Conservation (phyloP, 805 yeast species). For the Wickerhamiella azymoides region DNA sequence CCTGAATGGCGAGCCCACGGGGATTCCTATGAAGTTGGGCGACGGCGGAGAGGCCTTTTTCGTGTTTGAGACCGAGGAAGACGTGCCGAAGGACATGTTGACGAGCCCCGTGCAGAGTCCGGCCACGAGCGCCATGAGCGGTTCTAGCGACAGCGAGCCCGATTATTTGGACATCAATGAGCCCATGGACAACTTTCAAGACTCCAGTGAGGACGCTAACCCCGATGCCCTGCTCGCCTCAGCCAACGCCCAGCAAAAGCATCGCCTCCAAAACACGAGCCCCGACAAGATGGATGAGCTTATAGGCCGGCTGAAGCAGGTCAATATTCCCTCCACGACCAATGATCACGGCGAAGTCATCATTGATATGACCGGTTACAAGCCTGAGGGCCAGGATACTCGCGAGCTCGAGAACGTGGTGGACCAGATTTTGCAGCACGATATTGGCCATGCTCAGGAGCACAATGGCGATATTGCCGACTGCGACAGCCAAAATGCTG, state of each 20-base stretch:
- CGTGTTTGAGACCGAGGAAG: conserved; percentile 70
- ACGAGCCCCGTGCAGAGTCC: conserved; percentile 85
- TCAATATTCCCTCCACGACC: conserved; percentile 75
- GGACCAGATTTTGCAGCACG: conserved; percentile 60
- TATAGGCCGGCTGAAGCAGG: conserved; percentile 25
- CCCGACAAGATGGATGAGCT: conserved; percentile 18
- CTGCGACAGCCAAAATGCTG: neutral
- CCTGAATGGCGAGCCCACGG: conserved; percentile 69
- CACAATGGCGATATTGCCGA: neutral
- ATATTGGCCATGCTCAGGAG: conserved; percentile 31
- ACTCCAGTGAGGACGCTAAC: too few relatives aligned
- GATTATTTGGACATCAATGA: conserved; percentile 16
- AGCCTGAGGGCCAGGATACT: conserved; percentile 46
- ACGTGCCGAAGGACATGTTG: conserved; percentile 62
- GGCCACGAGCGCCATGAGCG: conserved; percentile 28
- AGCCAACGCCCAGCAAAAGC: neutral
- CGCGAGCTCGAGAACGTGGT: conserved; percentile 66
- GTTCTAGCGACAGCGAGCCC: conserved; percentile 17
- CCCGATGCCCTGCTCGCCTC: neutral
- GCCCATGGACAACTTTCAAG: conserved; percentile 6
- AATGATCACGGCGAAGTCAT: conserved; percentile 83
- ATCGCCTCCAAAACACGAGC: conserved; percentile 9
- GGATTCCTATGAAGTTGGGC: conserved; percentile 88
- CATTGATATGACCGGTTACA: conserved; percentile 91
- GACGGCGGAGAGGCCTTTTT: conserved; percentile 98